Base-by-base conservation (phyloP, 1,139 yeast species). In the Debaryomyces subglobosus region DNA sequence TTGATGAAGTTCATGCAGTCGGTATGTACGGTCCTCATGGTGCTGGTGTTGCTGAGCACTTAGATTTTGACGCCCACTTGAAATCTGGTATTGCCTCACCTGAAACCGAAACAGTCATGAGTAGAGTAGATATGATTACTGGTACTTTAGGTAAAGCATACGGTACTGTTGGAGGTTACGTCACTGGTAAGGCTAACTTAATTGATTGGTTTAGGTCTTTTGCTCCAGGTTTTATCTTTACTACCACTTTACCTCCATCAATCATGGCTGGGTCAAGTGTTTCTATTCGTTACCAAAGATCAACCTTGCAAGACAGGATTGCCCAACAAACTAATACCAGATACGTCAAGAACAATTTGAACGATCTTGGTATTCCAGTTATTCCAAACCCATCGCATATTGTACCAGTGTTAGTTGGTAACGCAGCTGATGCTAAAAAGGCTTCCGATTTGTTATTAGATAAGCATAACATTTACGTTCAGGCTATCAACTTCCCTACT, bases 1-100 rank as follows among this genome's bases (percentile, higher is more conserved):
- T 95, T 65, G 99, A 94, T 68, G 99, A 94, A 71, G 99, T 94
- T 42, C 99, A 94, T 65, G 98, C 99, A 39, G 98, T 95, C 46
- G 99, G 99, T 49, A 83, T 94, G 87, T 94, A 94, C 67, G 99
- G 99, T 62, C 98, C 99, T 52, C 97, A 89, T 63, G 99, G 99
- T 63, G 99, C 97, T 38, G 99, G 99, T 73, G 98, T 94, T 48
- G 97, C 98, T 44, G 99, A 95, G 71, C 99, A 94, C 67, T 78
- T 88, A 63, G 89, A 94, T 69, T 92, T 90, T 62, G 89, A 89
- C 43, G 84, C 85, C 52, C 96, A 91, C 66, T 79, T 86, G 65
- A 74, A 80, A 55, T 65, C 82, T 13, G 96, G 95, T 59, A 76
- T 85, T 54, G 77, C 78, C 7, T 72, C 82, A n/a, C 75, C 78